These are phyloP conservation scores for Cutaneotrichosporon cyanovorans DNA, from an alignment of 1,284 basidiomycete genomes.

Conservation along the genomic window DNA sequence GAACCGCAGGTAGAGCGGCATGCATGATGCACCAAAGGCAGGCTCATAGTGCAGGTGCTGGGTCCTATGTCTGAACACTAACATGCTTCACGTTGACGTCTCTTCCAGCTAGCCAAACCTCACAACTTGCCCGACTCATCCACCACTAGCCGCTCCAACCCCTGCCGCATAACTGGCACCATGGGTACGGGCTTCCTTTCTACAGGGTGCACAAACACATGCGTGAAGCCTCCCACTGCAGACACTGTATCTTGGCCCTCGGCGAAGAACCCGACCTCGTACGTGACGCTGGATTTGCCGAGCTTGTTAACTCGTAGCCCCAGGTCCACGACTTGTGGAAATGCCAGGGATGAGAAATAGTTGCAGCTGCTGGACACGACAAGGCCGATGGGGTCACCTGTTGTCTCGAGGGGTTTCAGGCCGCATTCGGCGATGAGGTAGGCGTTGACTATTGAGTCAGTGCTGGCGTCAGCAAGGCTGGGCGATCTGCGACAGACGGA, in stretches of 20 bases:
- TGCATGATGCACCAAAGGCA: no score
- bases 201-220: conserved; percentile 16
- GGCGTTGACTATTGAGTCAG: conserved; percentile 16
- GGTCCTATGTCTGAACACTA: no score
- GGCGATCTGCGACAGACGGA: no score
- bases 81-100: no score
- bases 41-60: no score
- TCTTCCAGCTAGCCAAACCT: no score
- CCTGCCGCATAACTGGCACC: conserved; percentile 8
- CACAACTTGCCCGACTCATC: no score
- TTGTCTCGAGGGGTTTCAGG: conserved; percentile 9
- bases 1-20: no score
- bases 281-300: conserved; percentile 14
- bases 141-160: conserved; percentile 3
- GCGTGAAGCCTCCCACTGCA: conserved; percentile 16
- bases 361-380: conserved; percentile 14
- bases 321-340: conserved; percentile 15
- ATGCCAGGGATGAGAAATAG: conserved; percentile 14
- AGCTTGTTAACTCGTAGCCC: conserved; percentile 15
- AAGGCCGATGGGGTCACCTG: conserved; percentile 16
- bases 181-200: conserved; percentile 11
- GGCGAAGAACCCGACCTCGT: conserved; percentile 15
- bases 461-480: conserved; percentile 14
- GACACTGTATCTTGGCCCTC: conserved; percentile 6
- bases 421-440: conserved; percentile 17